Percentiles rank a stretch among this genome's conserved stretches.
phyloP scores from a whole-genome alignment of 345 rosid species.

The Erucastrum elatum region DNA sequence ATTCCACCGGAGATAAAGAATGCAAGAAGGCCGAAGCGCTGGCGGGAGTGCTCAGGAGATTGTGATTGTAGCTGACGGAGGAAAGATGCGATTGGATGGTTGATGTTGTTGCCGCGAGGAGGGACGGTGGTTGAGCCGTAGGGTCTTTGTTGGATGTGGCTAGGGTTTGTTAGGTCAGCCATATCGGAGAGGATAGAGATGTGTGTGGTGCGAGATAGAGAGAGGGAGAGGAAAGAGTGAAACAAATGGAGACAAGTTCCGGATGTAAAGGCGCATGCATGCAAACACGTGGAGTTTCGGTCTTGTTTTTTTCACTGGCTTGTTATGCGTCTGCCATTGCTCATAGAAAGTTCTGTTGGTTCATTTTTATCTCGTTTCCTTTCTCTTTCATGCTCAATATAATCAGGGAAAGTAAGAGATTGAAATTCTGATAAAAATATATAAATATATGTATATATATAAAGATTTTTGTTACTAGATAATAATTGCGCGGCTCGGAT shows the following conservation, averaged over 20 bases:
- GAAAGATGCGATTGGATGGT: conserved; percentile 38
- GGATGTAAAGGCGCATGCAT: conserved; percentile 34
- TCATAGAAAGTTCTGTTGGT: not conserved
- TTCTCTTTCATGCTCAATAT: not conserved
- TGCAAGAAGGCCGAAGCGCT: conserved; percentile 54
- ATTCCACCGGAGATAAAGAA: conserved; percentile 59
- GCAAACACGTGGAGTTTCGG: conserved; percentile 35
- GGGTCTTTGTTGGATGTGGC: conserved; percentile 13
- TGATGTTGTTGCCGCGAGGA: conserved; percentile 18
- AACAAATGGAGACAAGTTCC: conserved; percentile 25
- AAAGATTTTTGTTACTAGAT: too few relatives aligned
- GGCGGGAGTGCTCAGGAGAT: conserved; percentile 56
- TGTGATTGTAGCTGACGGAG: conserved; percentile 52
- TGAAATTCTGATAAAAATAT: too few relatives aligned
- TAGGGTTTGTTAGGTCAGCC: conserved; percentile 30
- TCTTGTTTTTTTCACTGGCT: conserved; percentile 22
- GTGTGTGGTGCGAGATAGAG: not conserved
- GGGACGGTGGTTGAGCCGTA: conserved; percentile 39
- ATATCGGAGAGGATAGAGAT: conserved; percentile 1
- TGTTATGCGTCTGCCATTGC: conserved; percentile 4
- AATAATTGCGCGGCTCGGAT: too few relatives aligned
- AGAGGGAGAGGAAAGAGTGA: not conserved
- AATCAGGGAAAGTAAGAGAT: not conserved
- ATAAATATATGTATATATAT: too few relatives aligned
- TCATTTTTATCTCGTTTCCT: not conserved